Conservation (phyloP, 2,329 filamentous ascomycete genomes). For the Phialophora expanda region DNA sequence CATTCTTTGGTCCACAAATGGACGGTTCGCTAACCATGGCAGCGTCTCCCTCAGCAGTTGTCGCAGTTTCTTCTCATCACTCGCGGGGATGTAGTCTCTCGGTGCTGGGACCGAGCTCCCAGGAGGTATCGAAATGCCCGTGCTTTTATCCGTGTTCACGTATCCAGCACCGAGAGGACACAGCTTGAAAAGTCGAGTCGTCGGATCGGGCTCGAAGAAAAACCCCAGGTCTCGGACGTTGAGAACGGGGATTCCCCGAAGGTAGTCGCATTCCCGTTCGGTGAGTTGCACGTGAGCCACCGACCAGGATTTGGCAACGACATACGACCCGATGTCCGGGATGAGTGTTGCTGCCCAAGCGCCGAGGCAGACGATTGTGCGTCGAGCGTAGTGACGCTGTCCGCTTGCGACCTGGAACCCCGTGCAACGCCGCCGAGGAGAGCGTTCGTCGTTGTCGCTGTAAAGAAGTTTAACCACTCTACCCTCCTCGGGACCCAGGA, state of each 20-base stretch:
- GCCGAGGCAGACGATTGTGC: conserved; percentile 60
- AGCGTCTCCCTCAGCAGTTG: conserved; percentile 59
- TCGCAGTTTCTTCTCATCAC: conserved; percentile 60
- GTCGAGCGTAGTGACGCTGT: conserved; percentile 27
- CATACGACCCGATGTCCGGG: conserved; percentile 56
- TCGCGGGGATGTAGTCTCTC: conserved; percentile 56
- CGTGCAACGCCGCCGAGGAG: conserved; percentile 44
- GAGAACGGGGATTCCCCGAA: conserved; percentile 65
- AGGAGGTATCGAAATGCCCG: conserved; percentile 52
- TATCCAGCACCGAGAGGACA: conserved; percentile 65
- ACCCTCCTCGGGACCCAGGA: conserved; percentile 50
- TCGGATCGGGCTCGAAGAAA: conserved; percentile 68
- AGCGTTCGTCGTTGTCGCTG: conserved; percentile 49
- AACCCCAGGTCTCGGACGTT: conserved; percentile 68
- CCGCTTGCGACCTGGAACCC: conserved; percentile 50
- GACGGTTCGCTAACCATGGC: conserved; percentile 59
- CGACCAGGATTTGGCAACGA: conserved; percentile 63
- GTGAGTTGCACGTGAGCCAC: conserved; percentile 65
- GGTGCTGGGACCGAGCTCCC: conserved; percentile 41
- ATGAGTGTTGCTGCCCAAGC: conserved; percentile 56
- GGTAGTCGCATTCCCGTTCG: conserved; percentile 57
- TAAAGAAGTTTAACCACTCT: conserved; percentile 48
- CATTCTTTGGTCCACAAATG: conserved; percentile 62
- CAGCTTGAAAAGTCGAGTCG: conserved; percentile 64
- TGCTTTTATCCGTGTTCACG: conserved; percentile 55